These are phyloP conservation scores for Leccinum uliginosum DNA, from an alignment of 768 basidiomycete genomes.

Conservation along the genomic window DNA sequence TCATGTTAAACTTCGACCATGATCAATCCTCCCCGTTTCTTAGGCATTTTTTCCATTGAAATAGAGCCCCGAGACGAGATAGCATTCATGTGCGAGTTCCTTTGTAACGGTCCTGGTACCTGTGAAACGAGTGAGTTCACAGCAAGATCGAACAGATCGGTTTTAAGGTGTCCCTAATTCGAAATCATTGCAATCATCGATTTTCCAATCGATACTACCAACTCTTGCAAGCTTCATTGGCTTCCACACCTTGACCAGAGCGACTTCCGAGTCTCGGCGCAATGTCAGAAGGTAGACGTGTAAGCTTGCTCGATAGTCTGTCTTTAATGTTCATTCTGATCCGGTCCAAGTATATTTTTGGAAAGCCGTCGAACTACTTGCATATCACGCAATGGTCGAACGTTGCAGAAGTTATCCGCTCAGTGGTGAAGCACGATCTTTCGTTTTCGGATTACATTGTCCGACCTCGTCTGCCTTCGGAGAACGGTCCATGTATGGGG, in stretches of 20 bases:
- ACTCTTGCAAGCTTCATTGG: conserved; percentile 97
- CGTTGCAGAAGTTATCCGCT: conserved; percentile 92
- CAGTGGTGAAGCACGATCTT: conserved; percentile 95
- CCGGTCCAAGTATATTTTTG: conserved; percentile 84
- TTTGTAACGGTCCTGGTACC: conserved; percentile 99
- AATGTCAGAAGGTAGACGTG: conserved; percentile 87
- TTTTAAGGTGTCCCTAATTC: conserved; percentile 78
- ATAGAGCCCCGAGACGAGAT: conserved; percentile 95
- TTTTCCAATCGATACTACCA: conserved; percentile 95
- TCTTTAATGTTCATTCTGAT: conserved; percentile 1
- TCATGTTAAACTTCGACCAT: not conserved
- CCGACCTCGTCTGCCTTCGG: conserved; percentile 94
- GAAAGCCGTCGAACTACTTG: conserved; percentile 97
- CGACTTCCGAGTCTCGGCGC: conserved; percentile 89
- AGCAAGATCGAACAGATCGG: not conserved
- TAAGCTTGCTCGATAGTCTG: conserved; percentile 37
- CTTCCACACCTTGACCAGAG: conserved; percentile 91
- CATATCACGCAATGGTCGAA: conserved; percentile 94
- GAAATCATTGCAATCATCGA: conserved; percentile 99
- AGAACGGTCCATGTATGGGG: conserved; percentile 98
- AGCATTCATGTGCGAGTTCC: conserved; percentile 87
- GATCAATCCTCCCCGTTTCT: not conserved
- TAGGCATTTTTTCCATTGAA: conserved; percentile 98
- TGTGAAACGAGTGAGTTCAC: conserved; percentile 88
- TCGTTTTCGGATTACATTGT: conserved; percentile 98